A percentile compares a stretch with the other conserved stretches of the same genome.
phyloP scores from a whole-genome alignment of 768 basidiomycete genomes.

The Trametes cingulata region DNA sequence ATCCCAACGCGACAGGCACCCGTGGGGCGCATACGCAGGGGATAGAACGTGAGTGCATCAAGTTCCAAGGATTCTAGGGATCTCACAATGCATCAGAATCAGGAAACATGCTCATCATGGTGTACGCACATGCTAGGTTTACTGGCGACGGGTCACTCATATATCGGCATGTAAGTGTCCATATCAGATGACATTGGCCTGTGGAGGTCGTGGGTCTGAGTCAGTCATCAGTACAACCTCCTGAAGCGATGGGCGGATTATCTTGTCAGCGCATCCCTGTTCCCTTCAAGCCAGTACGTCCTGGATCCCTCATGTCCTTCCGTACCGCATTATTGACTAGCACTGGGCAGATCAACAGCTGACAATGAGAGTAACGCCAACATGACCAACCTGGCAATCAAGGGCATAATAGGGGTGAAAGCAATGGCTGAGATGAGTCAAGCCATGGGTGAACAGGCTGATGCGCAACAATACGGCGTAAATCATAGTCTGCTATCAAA shows the following conservation, averaged over 20 bases:
- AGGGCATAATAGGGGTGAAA: constrained; percentile 26
- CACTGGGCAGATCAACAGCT: background rate
- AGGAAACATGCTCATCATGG: constrained; percentile 33
- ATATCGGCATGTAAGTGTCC: background rate
- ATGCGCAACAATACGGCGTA: constrained; percentile 19
- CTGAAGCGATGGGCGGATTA: constrained; percentile 27
- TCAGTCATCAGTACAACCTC: constrained; percentile 23
- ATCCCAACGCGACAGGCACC: constrained; percentile 15
- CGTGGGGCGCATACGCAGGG: background rate
- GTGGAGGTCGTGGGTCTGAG: background rate
- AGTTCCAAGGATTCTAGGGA: too few relatives aligned
- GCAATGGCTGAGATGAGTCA: constrained; percentile 23
- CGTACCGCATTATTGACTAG: too few relatives aligned
- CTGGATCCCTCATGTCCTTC: background rate
- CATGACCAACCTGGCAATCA: constrained; percentile 24
- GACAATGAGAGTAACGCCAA: constrained; percentile 16
- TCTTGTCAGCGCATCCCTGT: constrained; percentile 21
- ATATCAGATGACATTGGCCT: too few relatives aligned
- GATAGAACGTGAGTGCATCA: constrained; percentile 13
- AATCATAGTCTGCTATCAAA: background rate
- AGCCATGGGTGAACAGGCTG: constrained; percentile 3
- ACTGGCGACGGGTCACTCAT: constrained; percentile 32
- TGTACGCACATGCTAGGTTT: constrained; percentile 31
- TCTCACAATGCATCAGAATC: constrained; percentile 25
- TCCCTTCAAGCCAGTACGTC: constrained; percentile 9